Base-by-base conservation (phyloP, 176 grass and related monocot species). In the Phyllostachys edulis region DNA sequence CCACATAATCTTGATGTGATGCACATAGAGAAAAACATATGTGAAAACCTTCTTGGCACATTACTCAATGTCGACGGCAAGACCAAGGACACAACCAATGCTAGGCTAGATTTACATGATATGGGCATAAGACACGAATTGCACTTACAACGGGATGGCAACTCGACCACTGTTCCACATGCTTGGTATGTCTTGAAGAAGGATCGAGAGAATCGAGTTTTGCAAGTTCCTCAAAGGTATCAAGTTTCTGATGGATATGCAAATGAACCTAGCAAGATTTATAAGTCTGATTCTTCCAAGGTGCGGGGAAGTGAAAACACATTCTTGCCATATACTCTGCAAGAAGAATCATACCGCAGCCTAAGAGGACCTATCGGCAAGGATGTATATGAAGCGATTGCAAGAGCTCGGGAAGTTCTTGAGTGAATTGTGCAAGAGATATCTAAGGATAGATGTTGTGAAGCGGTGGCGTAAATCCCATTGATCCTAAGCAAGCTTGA, bases 81-180 rank as follows among this genome's bases (percentile, higher is more conserved):
- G 63, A 63, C 69, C 16, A 84, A 84, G 20, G 69, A 85, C 47
- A 66, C 50, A 7, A 9, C 50, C 7, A 85, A 76, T 47, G 71
- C 71, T 66, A 52, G 82, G 12, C 56, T 74, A 44, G 82, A 85
- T 76, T 76, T 85, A 24, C n/a, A 39, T 63, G 56, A 85, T 9
- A 37, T 84, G 71, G 41, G 14, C 3, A 84, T 84, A 63, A 72
- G 51, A 38, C 38, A 62, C 16, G 68, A 84, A 5, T 40, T 84
- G n/a, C n/a, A n/a, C n/a, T n/a, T n/a, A n/a, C n/a, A n/a, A n/a
- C n/a, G n/a, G n/a, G n/a, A n/a, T n/a, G n/a, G n/a, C n/a, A n/a
- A n/a, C n/a, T n/a, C n/a, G n/a, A n/a, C 12, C 81, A 73, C 29
- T 34, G 4, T 38, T 5, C 37, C 37, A 38, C 5, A 38, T 5